Conservation (phyloP, 106 monocot species). For the Dactylorhiza incarnata region DNA sequence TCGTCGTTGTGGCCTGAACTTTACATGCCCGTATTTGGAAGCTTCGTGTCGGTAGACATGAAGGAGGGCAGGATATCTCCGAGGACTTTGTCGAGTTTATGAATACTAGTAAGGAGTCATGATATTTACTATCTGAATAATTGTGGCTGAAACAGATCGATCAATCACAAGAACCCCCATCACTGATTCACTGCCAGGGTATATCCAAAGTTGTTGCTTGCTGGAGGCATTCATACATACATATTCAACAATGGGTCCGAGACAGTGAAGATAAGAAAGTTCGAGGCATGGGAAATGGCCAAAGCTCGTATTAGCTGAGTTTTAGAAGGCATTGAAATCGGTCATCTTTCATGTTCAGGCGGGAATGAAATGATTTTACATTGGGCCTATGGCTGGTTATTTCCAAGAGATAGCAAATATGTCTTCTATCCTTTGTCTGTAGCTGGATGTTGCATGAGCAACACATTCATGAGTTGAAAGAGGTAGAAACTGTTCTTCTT, state of each 20-base stretch:
- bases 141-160: constrained; percentile 9
- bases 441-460: too few relatives aligned
- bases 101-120: too few relatives aligned
- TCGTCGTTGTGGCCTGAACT: constrained; percentile 37
- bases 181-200: constrained; percentile 13
- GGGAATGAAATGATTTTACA: too few relatives aligned
- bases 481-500: too few relatives aligned
- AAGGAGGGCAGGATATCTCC: constrained; percentile 14
- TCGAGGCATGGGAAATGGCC: constrained; percentile 12
- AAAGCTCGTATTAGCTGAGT: constrained; percentile 7
- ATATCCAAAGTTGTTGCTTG: constrained; percentile 1
- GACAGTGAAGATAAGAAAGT: constrained; percentile 9
- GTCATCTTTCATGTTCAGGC: too few relatives aligned
- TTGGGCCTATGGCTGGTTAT: too few relatives aligned
- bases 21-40: constrained; percentile 52
- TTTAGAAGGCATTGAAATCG: background rate
- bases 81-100: constrained; percentile 11
- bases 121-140: too few relatives aligned
- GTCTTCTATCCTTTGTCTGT: too few relatives aligned
- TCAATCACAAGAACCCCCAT: constrained; percentile 16
- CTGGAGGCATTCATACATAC: background rate
- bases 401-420: too few relatives aligned
- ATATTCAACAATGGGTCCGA: constrained; percentile 15
- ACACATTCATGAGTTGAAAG: too few relatives aligned
- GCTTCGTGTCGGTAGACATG: constrained; percentile 22